Percentiles rank a stretch among this genome's conserved stretches.
These are phyloP conservation scores for Myxozyma kluyveri DNA, from an alignment of 805 yeast species.

Conservation along the genomic window DNA sequence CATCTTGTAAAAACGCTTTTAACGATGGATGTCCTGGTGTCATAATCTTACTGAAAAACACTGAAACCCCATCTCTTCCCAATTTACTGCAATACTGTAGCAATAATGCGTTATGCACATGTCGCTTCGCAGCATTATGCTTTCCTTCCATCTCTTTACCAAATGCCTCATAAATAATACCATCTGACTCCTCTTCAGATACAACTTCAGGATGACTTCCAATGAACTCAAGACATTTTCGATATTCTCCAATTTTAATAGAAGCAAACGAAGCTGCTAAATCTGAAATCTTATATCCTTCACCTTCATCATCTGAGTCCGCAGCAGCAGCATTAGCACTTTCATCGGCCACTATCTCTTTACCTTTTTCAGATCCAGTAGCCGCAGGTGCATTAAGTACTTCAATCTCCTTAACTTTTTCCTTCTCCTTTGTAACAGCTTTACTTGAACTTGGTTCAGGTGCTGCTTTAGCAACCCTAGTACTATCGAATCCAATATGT, in stretches of 20 bases:
- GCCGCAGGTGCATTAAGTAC: conserved; percentile 37
- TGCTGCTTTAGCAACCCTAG: conserved; percentile 55
- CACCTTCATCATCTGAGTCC: conserved; percentile 11
- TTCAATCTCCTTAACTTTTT: conserved; percentile 35
- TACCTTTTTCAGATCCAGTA: conserved; percentile 7
- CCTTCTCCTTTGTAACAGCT: conserved; percentile 34
- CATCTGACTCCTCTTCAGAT: conserved; percentile 82
- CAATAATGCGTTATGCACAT: conserved; percentile 76
- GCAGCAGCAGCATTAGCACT: conserved; percentile 14
- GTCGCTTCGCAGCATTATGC: conserved; percentile 52
- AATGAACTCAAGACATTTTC: conserved; percentile 53
- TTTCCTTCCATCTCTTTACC: conserved; percentile 71
- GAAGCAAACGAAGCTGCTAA: conserved; percentile 66
- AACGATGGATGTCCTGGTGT: conserved; percentile 59
- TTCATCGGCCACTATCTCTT: conserved; percentile 4
- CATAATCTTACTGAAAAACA: conserved; percentile 65
- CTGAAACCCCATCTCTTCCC: conserved; percentile 52
- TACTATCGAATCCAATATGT: conserved; percentile 86
- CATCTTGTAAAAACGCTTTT: conserved; percentile 69
- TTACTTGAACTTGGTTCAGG: conserved; percentile 42
- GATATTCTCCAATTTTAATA: conserved; percentile 50
- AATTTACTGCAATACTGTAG: conserved; percentile 62
- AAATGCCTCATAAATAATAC: conserved; percentile 88
- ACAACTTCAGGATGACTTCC: conserved; percentile 62
- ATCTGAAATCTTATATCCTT: conserved; percentile 46